Evolutionary conservation across 352 stramenopile genomes (phyloP).

Genomic region (Phytophthora capsici): DNA sequence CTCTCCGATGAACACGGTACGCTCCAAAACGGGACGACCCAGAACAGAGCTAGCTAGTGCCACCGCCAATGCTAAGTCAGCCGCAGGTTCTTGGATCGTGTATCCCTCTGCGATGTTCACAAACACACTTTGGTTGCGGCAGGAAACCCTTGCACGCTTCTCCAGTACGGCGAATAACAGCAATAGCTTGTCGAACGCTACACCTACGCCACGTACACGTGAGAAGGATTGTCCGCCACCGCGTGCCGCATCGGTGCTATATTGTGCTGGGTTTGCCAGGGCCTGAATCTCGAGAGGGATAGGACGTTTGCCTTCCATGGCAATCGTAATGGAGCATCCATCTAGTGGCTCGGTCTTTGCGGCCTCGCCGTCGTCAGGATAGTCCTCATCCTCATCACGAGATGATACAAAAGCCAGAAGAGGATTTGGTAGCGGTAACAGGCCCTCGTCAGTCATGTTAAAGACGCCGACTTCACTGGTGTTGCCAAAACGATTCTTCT

Average conservation of each 20-base stretch:
- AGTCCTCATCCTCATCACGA: conserved; percentile 33
- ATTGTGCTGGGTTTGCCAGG: conserved; percentile 78
- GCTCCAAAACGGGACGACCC: conserved; percentile 56
- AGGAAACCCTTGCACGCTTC: conserved; percentile 86
- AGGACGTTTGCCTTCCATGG: conserved; percentile 93
- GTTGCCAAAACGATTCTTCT: conserved; percentile 97
- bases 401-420: conserved; percentile 83
- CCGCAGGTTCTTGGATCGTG: conserved; percentile 80
- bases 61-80: conserved; percentile 78
- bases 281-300: conserved; percentile 96
- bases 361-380: conserved; percentile 29
- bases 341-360: conserved; percentile 46
- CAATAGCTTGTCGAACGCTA: conserved; percentile 90
- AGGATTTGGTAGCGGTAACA: conserved; percentile 81
- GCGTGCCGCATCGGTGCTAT: conserved; percentile 37
- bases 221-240: conserved; percentile 48
- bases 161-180: conserved; percentile 97
- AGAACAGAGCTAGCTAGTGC: conserved; percentile 76
- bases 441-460: conserved; percentile 90
- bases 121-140: conserved; percentile 83
- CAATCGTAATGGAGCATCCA: conserved; percentile 91
- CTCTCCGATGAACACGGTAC: conserved; percentile 78
- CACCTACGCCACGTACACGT: conserved; percentile 77
- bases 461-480: conserved; percentile 97
- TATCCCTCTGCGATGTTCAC: conserved; percentile 89